A percentile compares a stretch with the other conserved stretches of the same genome.
These are phyloP conservation scores for Phascolomyces articulosus DNA, from an alignment of 371 early-diverging fungal species.

Conservation along the genomic window DNA sequence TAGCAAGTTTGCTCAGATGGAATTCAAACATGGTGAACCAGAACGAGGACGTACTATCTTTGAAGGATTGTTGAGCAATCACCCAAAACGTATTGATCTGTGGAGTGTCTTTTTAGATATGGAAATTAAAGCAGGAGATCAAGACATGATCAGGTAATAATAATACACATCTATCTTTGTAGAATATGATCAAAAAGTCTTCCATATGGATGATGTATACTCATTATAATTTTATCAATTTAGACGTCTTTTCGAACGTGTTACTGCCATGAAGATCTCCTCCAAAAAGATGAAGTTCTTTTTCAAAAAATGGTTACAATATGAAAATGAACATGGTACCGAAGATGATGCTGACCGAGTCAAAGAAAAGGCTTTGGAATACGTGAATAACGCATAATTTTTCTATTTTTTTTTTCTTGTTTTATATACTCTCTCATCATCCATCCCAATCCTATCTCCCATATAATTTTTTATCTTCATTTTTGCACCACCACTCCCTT, in stretches of 20 bases:
- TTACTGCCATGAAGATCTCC: slow-evolving; percentile 84
- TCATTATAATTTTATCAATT: no score
- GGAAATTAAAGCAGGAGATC: slow-evolving; percentile 82
- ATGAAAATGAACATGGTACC: slow-evolving; percentile 86
- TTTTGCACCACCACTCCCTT: no score
- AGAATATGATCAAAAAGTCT: no score
- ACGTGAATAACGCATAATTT: slow-evolving; percentile 66
- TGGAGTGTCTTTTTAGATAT: slow-evolving; percentile 96
- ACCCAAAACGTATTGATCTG: slow-evolving; percentile 93
- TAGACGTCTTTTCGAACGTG: slow-evolving; percentile 84
- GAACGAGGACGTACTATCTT: slow-evolving; percentile 96
- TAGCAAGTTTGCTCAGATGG: slow-evolving; percentile 91
- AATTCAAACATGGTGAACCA: slow-evolving; percentile 91
- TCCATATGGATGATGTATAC: no score
- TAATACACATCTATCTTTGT: no score
- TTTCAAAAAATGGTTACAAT: slow-evolving; percentile 96
- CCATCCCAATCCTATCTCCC: no score
- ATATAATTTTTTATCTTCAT: no score
- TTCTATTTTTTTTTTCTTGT: neutral
- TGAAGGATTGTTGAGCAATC: slow-evolving; percentile 89
- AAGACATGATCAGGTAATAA: slow-evolving; percentile 68
- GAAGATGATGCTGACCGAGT: slow-evolving; percentile 83
- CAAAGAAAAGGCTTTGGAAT: slow-evolving; percentile 83
- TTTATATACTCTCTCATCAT: neutral
- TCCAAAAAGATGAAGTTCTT: slow-evolving; percentile 98